These are phyloP conservation scores for Aureobasidium sp. DNA, from an alignment of 2,329 filamentous ascomycete genomes.

Conservation along the genomic window DNA sequence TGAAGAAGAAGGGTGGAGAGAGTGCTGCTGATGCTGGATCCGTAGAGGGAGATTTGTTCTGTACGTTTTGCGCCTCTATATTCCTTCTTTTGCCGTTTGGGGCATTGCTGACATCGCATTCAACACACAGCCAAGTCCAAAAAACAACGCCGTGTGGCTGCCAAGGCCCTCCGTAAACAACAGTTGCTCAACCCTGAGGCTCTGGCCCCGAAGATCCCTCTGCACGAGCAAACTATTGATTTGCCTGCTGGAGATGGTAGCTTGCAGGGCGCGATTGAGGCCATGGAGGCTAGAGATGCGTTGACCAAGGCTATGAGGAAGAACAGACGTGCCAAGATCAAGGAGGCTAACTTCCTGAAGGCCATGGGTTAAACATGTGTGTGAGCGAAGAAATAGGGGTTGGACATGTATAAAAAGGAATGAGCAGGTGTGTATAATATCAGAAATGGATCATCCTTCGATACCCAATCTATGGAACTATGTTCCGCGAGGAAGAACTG, in stretches of 20 bases:
- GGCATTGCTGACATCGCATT: not conserved
- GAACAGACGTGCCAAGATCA: constrained; percentile 67
- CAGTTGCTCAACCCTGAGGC: constrained; percentile 57
- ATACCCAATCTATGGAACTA: too few relatives aligned
- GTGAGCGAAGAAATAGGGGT: not conserved
- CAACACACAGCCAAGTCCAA: constrained; percentile 69
- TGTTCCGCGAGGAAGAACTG: too few relatives aligned
- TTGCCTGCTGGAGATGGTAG: constrained; percentile 48
- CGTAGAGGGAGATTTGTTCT: constrained; percentile 65
- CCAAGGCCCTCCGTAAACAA: constrained; percentile 55
- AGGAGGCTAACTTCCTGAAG: constrained; percentile 80
- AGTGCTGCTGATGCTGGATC: constrained; percentile 41
- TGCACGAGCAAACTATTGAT: constrained; percentile 72
- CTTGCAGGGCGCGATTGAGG: constrained; percentile 37
- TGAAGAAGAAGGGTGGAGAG: constrained; percentile 44
- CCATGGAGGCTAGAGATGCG: constrained; percentile 46
- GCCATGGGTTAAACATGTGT: constrained; percentile 54
- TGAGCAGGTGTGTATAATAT: not conserved
- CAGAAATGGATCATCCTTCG: not conserved
- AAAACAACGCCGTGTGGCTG: constrained; percentile 65
- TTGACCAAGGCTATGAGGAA: constrained; percentile 63
- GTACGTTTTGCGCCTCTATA: constrained; percentile 45
- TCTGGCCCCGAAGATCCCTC: constrained; percentile 55
- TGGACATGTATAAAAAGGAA: not conserved
- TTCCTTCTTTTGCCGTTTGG: not conserved